Base-by-base conservation (phyloP, 2,329 filamentous ascomycete genomes). In the Hortaea werneckii region DNA sequence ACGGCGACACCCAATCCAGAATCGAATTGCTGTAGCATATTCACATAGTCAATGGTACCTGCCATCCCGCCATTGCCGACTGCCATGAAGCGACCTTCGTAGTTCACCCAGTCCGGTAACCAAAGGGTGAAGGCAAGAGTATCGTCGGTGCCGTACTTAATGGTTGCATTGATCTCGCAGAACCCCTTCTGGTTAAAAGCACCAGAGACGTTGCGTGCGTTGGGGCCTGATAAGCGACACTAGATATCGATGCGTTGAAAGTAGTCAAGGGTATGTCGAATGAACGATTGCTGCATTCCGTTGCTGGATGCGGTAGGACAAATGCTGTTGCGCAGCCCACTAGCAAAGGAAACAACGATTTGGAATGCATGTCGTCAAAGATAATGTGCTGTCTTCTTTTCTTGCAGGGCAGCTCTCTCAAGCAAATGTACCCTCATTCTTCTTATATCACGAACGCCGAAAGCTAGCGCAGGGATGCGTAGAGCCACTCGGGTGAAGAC, bases 11-110 rank as follows among this genome's bases (percentile, higher is more conserved):
- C 54, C 20, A 56, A 26, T 1, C 56, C 57, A n/a, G 46, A 50
- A 32, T 59, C 58, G 6, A 59, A 46, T 38, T 60, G 52, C 7
- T 40, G 42, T 27, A 59, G 47, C 54, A 60, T 54, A 12, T 46
- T 46, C 9, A 27, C 37, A n/a, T 49, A 50, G 39, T 57, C 56
- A 29, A 59, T 54, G 4, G 32, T 42, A 11, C 58, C 58, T 5
- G 58, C 57, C 53, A 60, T 57, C 29, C 58, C 57, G 9, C 56
- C 57, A 42, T 59, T 57, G 30, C 57, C 58, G 3, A 60, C 56
- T 8, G 58, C 57, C 37, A 60, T 50, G 49, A 60, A 60, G 1
- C 57, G 52, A 37, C 47, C 47, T 34, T 55, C 44, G 41, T 59
- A 59, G 8, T 51, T 27, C 9, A 37, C 1, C 1, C 39, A n/a